Base-by-base conservation (phyloP, 306 rosid genomes). In the Senna tora region DNA sequence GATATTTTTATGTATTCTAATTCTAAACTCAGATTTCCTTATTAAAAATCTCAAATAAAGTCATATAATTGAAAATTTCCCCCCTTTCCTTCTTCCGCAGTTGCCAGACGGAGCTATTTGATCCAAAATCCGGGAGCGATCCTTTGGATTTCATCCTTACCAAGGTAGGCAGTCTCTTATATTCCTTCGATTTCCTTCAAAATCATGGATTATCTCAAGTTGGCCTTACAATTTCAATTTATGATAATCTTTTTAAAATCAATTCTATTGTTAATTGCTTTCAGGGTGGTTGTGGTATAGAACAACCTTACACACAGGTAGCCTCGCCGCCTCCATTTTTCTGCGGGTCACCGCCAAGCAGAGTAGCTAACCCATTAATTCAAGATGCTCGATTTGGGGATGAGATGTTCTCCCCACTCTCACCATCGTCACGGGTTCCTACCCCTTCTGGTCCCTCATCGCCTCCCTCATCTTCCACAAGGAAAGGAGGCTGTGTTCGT, bases 281-380 rank as follows among this genome's bases (percentile, higher is more conserved):
- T 50, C 78, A 92, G 97, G 84, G 82, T 74, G 91, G 93, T 55
- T 79, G 72, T 80, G 89, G 85, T 36, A 63, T 62, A 59, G 98
- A 90, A 68, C 93, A 81, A 56, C 68, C 81, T 32, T 78, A 74
- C 19, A 54, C 88, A 25, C 84, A 77, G 52, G 80, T 84, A 61
- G 86, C 82, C 50, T 83, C 97, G 87, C 64, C 92, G 82, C 97
- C 97, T 84, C 97, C 95, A 70, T 94, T 86, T 91, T 87, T 85
- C 62, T 79, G 91, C 59, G 99, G 97, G 87, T 91, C 99, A 36
- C 99, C 99, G 67, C 99, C 99, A 53, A 91, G 96, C 79, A 87
- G 99, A 86, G 97, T 92, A 83, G 85, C 91, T 80, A 91, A 94
- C 89, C 99, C 99, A 43, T 82, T 94, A 69, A 86, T 89, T 78